Base-by-base conservation (phyloP, 106 monocot genomes). In the Hemerocallis citrina region DNA sequence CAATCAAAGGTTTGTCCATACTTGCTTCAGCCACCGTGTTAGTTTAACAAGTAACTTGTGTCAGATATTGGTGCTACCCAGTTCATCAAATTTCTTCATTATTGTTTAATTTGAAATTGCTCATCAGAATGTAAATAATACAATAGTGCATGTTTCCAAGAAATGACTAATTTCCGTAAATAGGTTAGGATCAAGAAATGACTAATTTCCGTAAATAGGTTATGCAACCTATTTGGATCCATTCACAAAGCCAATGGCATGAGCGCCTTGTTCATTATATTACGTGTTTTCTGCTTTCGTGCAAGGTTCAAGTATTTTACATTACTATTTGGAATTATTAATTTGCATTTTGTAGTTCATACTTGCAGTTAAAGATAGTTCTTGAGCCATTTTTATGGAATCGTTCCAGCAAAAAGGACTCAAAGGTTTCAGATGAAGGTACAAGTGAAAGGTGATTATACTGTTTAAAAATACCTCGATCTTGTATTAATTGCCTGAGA, bases 371-470 rank as follows among this genome's bases (percentile, higher is more conserved):
- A 29, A 84, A 77, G 36, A 66, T 90, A 51, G 36, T 87, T 42
- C 31, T 96, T 63, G 96, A 96, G 48, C 96, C 96, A 47, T 77
- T 96, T 46, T 16, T 79, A 65, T 73, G 75, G 74, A 78, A 55
- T 70, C 49, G 44, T 24, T 57, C 74, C 62, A 48, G 39, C 38
- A 69, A 14, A 23, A 77, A 58, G 24, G 73, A 23, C 47, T 62
- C 66, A 46, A 74, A 90, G 62, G 79, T 81, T n/a, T 81, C 81
- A 52, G 68, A 72, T 64, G 76, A 72, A 59, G 40, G 36, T 63
- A 65, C 42, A 28, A 46, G 67, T 42, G 90, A 87, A 73, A 96
- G 96, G 96, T 96, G 65, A 77, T 22, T 59, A 59, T 38, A 16
- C 37, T 37, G 38, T 59, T 10, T 6, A 54, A 25, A 54, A 16